Evolutionary conservation across 2,329 filamentous ascomycete species (phyloP).

Genomic region (Scorias spongiosa): DNA sequence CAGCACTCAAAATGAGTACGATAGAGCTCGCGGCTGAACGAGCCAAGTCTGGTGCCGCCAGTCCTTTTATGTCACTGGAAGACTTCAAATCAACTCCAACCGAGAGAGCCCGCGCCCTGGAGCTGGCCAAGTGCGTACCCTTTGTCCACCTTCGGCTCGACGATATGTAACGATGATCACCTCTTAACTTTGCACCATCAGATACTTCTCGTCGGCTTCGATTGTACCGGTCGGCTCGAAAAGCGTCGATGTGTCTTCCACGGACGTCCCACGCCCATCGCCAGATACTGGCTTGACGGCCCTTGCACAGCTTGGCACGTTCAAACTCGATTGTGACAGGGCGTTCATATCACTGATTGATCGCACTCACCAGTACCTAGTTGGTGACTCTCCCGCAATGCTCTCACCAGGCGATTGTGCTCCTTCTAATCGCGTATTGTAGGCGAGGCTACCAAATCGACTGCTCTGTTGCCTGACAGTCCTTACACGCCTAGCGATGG

Average conservation of each 20-base stretch:
- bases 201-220: not conserved
- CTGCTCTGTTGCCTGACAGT: slow-evolving; percentile 10
- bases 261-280: slow-evolving; percentile 1
- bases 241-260: not conserved
- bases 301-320: slow-evolving; percentile 21
- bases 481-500: slow-evolving; percentile 11
- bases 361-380: slow-evolving; percentile 19
- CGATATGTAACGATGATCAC: not conserved
- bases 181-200: not conserved
- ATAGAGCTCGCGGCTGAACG: not conserved
- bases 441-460: slow-evolving; percentile 19
- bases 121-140: not conserved
- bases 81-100: not conserved
- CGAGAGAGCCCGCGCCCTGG: not conserved
- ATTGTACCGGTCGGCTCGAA: not conserved
- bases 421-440: not conserved
- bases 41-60: not conserved
- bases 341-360: slow-evolving; percentile 24
- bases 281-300: slow-evolving; percentile 3
- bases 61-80: not conserved
- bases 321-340: slow-evolving; percentile 19
- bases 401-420: not conserved
- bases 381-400: slow-evolving; percentile 9
- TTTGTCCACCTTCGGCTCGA: not conserved
- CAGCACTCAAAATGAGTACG: not conserved